Evolutionary conservation across 345 rosid species (phyloP), one percentile per base, ranked within the genome.

Genomic region (Salix arbutifolia): DNA sequence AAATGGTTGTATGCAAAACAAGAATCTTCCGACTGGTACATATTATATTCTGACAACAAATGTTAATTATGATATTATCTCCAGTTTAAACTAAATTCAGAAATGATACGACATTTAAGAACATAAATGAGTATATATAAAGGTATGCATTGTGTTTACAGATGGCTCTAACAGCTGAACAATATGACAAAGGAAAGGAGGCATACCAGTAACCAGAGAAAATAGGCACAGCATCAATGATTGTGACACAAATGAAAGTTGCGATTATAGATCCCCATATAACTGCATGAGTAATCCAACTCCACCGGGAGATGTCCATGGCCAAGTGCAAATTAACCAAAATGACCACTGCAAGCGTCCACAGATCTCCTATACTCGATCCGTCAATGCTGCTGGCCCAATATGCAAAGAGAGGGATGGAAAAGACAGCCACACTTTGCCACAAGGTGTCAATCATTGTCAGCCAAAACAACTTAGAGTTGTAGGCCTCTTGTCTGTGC

Each of bases 221-320:
- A 13, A 75, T 72, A 19, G 98, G 97, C 67, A 96, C 14, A 65
- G 91, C 83, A 52, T 96, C 99, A 25, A 93, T 90, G 75, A 88
- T 74, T 46, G 90, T 60, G 42, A 96, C 89, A 80, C 94, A 93
- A 65, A 93, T 86, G 79, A 85, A 84, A 26, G 98, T 94, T 37
- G 98, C 99, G 72, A 88, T 66, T 73, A 93, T 92, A 44, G 98
- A 96, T 72, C 99, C 99, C 99, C 99, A 96, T 7, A 96, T 87
- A 77, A 88, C 94, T 8, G 93, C 94, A 81, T 96, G 99, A 74
- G 85, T 77, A 66, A 93, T 74, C 99, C 99, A 93, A 74, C 77
- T 93, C 99, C 99, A 96, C 77, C 92, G 86, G 9, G 88, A 85
- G 58, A 96, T 83, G 69, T 96, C 98, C 98, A 96, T 88, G 46